phyloP scores from a whole-genome alignment of 192 early-diverging fungal species.

The Linderina pennispora region DNA sequence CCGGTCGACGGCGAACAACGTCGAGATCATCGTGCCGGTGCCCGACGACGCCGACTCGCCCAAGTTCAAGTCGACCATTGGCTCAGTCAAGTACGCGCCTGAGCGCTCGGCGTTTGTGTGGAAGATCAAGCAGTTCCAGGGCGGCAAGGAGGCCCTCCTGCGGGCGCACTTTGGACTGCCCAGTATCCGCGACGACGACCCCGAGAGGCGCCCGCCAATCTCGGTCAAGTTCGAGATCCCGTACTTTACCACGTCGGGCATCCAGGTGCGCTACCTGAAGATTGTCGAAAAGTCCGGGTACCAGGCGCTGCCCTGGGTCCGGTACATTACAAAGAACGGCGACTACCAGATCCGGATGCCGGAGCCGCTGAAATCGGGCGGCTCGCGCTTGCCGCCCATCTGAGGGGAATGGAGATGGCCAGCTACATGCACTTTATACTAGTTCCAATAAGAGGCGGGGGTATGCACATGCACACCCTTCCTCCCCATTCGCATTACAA shows the following conservation, averaged over 20 bases:
- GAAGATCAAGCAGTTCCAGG: slow-evolving; percentile 98
- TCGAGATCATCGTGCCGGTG: slow-evolving; percentile 96
- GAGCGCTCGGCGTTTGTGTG: slow-evolving; percentile 92
- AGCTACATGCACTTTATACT: no score
- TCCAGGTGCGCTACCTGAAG: slow-evolving; percentile 87
- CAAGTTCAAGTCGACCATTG: slow-evolving; percentile 89
- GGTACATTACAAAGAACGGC: slow-evolving; percentile 86
- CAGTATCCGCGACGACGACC: slow-evolving; percentile 77
- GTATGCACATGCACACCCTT: neutral
- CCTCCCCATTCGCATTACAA: neutral
- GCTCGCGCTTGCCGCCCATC: slow-evolving; percentile 57
- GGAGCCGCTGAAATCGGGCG: slow-evolving; percentile 69
- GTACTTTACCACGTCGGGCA: slow-evolving; percentile 85
- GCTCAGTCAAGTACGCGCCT: slow-evolving; percentile 86
- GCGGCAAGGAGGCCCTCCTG: slow-evolving; percentile 94
- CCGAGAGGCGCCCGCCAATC: slow-evolving; percentile 76
- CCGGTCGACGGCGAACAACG: slow-evolving; percentile 94
- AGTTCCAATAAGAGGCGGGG: neutral
- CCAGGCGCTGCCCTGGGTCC: slow-evolving; percentile 83
- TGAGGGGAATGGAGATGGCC: no score
- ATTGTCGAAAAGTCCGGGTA: slow-evolving; percentile 88
- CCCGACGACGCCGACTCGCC: slow-evolving; percentile 96
- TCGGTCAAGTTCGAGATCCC: slow-evolving; percentile 85
- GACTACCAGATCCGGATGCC: slow-evolving; percentile 95
- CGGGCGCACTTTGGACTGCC: slow-evolving; percentile 81